Percentiles rank a stretch among this genome's conserved stretches.
These are phyloP conservation scores for Salvia sclarea DNA, from an alignment of 305 asterid genomes.

Conservation along the genomic window DNA sequence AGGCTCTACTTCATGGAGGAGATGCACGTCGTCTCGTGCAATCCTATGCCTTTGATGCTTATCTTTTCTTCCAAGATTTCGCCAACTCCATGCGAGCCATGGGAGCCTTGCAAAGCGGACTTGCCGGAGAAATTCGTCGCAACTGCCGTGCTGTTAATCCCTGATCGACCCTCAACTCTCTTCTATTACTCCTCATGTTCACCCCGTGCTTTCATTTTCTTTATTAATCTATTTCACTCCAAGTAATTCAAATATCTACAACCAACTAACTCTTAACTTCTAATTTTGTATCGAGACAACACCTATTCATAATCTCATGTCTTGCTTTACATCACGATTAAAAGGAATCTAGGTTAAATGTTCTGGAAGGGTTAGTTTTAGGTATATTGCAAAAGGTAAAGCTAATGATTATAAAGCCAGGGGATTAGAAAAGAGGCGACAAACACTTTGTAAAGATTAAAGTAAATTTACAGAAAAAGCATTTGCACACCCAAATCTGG, in stretches of 20 bases:
- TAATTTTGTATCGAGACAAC: too few species aligned
- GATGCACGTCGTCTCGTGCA: constrained; percentile 38
- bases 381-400: not conserved
- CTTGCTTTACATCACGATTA: not conserved
- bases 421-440: not conserved
- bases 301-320: too few species aligned
- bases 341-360: not conserved
- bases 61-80: constrained; percentile 48
- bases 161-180: too few species aligned
- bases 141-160: constrained; percentile 63
- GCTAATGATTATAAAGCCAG: not conserved
- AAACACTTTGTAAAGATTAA: not conserved
- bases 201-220: too few species aligned
- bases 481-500: not conserved
- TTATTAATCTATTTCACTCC: too few species aligned
- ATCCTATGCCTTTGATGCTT: constrained; percentile 42
- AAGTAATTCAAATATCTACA: too few species aligned
- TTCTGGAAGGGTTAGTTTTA: not conserved
- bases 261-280: too few species aligned
- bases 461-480: not conserved
- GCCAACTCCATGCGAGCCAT: constrained; percentile 59
- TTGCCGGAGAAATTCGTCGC: constrained; percentile 56
- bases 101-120: constrained; percentile 59
- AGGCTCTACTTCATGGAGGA: constrained; percentile 38
- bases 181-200: too few species aligned